A percentile compares a stretch with the other conserved stretches of the same genome.
Evolutionary conservation across 2,329 filamentous ascomycete genomes (phyloP).

Genomic region (Trichophyton equinum): DNA sequence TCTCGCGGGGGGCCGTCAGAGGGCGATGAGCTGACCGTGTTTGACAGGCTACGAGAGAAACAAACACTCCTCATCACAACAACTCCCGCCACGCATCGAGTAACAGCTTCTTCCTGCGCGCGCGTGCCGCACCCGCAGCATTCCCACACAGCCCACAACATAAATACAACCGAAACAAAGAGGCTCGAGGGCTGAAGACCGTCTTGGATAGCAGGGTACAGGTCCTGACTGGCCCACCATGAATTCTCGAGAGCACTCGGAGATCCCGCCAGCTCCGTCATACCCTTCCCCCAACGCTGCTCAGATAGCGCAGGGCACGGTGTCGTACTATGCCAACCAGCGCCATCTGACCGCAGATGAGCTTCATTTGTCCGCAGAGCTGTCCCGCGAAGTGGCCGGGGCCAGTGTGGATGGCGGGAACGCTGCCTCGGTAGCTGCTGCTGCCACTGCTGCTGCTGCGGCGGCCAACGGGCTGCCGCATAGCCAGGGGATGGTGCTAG

Average conservation of each 20-base stretch:
- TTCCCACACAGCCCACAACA: too few relatives aligned
- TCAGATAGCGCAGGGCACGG: constrained; percentile 33
- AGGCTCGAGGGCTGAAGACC: neutral
- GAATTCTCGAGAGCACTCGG: constrained; percentile 32
- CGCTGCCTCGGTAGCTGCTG: constrained; percentile 26
- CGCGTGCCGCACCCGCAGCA: neutral
- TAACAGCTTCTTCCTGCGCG: neutral
- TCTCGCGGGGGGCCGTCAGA: neutral
- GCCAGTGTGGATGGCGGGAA: constrained; percentile 30
- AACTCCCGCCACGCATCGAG: neutral
- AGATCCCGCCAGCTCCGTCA: constrained; percentile 33
- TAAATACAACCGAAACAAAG: neutral
- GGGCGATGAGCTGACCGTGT: neutral
- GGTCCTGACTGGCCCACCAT: constrained; percentile 16
- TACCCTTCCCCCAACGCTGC: constrained; percentile 34
- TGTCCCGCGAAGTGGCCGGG: constrained; percentile 35
- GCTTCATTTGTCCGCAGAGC: constrained; percentile 35
- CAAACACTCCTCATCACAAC: neutral
- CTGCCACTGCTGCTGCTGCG: constrained; percentile 25
- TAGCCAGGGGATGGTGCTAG: constrained; percentile 29
- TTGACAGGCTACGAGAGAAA: neutral
- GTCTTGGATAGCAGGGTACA: neutral
- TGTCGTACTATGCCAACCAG: constrained; percentile 32
- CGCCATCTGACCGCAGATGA: constrained; percentile 36
- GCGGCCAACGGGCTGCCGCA: constrained; percentile 31